Base-by-base conservation (phyloP, 768 basidiomycete species). In the Phlebiopsis flavidoalba region DNA sequence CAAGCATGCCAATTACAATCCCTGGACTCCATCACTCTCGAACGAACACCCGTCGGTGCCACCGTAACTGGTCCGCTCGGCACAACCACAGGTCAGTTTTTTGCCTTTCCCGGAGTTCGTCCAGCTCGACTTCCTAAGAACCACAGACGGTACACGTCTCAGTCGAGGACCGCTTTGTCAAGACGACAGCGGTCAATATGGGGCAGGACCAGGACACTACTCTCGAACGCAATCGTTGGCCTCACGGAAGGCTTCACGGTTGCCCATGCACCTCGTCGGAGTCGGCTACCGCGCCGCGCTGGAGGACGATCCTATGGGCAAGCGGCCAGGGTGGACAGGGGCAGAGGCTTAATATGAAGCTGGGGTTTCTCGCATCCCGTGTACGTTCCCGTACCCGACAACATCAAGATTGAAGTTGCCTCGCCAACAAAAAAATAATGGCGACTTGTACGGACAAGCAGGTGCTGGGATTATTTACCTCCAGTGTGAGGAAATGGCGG, bases 341-440 rank as follows among this genome's bases (percentile, higher is more conserved):
- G 22, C 76, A 86, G 72, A 77, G 89, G 57, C 75, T 98, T 56
- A 92, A 88, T 71, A 86, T 98, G 83, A 95, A 95, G 75, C 81
- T 98, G 14, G n/a, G 95, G 96, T 1, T 93, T 88, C 73, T 92
- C 94, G 43, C 95, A 98, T 76, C 80, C 88, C 22, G 88, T 98
- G 31, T 83, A 82, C 65, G 83, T 96, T 37, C 85, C 89, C 24
- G 83, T 99, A 52, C 96, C 96, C 19, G 71, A 81, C 15, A 80
- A 91, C 70, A 91, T 98, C 72, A 86, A 83, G 58, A 89, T 84
- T 8, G 85, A 91, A 64, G 88, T 93, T 19, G 89, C 91, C 24
- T 77, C 79, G 21, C 84, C 96, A 7, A 97, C 93, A 1, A 89
- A 1, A 89, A 91, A 75, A 93, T 98, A 60, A 72, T 87, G 33